Base-by-base conservation (phyloP, 768 basidiomycete genomes). In the Porphyrellus cyaneotinctus region DNA sequence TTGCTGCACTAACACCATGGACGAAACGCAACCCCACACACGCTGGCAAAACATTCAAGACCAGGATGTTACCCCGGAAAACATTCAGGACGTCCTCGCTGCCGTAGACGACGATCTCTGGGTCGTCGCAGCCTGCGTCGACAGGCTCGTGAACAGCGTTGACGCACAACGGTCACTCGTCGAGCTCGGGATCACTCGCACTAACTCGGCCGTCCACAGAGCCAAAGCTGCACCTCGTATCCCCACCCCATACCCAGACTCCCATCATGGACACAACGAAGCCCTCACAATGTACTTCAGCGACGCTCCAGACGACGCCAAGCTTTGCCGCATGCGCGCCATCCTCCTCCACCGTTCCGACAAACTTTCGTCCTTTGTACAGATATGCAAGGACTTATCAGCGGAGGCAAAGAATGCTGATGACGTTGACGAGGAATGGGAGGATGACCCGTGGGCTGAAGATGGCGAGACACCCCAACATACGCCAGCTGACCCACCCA, bases 41-140 rank as follows among this genome's bases (percentile, higher is more conserved):
- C 71, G 69, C 59, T 92, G 91, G 90, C 69, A 72, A 47, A 60
- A 66, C 41, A 75, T 86, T 50, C 57, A 73, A 33, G 81, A 90
- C 68, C 67, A 75, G 33, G 75, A 85, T n/a, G 62, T 91, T 51
- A 82, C 82, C 4, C 61, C 70, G 0, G 75, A 81, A 43, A 61
- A 64, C 37, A 70, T 88, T 24, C 67, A 72, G 22, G 62, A 78
- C 22, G 61, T 76, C 18, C 76, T 94, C 18, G 71, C 66, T 10
- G 60, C 71, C 22, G 70, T 87, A 36, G 68, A 72, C 37, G 83
- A 91, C 61, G 86, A 93, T 66, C 70, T 84, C 10, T 93, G 90
- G 89, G 85, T 84, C 15, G 78, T 78, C 33, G 81, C 85, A n/a
- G 88, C 89, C 3, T 87, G 82, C 59, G 72, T 75, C 23, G 88